Percentiles rank a stretch among this genome's conserved stretches.
phyloP scores from a whole-genome alignment of 495 filamentous ascomycete species.

The Umbilicaria muhlenbergii region DNA sequence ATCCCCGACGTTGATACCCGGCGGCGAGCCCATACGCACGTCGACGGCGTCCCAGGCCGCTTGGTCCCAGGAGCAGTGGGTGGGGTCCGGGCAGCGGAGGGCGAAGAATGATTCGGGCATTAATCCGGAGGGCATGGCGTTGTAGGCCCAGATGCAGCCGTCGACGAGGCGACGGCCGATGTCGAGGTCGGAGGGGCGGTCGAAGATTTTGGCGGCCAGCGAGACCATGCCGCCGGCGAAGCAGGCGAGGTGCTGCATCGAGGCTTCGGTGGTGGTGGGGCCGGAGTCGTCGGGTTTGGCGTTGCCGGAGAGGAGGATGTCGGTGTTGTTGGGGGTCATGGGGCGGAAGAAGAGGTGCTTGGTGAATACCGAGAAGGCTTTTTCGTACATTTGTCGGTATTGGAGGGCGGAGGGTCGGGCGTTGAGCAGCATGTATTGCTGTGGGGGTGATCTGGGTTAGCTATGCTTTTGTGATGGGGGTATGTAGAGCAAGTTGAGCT shows the following conservation, averaged over 20 bases:
- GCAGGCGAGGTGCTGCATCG: constrained; percentile 24
- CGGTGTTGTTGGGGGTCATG: constrained; percentile 2
- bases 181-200: constrained; percentile 11
- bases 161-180: constrained; percentile 19
- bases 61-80: too few relatives aligned
- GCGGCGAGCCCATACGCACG: too few relatives aligned
- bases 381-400: constrained; percentile 7
- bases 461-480: not conserved
- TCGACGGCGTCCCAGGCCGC: too few relatives aligned
- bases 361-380: not conserved
- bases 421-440: constrained; percentile 8
- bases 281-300: not conserved
- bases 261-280: not conserved
- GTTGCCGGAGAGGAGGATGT: constrained; percentile 9
- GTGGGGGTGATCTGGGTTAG: too few relatives aligned
- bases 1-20: not conserved
- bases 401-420: constrained; percentile 15
- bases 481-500: constrained; percentile 20
- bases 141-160: constrained; percentile 18
- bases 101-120: constrained; percentile 8
- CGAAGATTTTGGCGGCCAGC: constrained; percentile 18
- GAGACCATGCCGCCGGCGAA: constrained; percentile 23
- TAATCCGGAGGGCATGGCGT: constrained; percentile 15
- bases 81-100: too few relatives aligned
- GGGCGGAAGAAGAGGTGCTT: constrained; percentile 10